phyloP scores from a whole-genome alignment of 371 early-diverging fungal species.

The Coemansia sp. region DNA sequence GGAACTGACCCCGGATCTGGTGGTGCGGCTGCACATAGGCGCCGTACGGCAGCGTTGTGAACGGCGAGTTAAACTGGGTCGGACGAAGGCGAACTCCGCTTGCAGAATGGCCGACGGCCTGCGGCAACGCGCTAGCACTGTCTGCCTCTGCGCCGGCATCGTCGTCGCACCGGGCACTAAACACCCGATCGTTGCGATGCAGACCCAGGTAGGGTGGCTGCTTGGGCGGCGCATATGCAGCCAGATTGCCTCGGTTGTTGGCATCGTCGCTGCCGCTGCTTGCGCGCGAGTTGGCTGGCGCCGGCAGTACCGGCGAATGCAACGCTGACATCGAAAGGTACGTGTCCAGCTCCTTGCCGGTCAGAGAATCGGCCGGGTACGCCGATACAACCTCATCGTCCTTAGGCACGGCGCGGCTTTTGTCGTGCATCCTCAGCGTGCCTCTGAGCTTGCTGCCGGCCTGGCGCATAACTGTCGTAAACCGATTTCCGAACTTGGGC shows the following conservation, averaged over 20 bases:
- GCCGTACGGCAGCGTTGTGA: conserved; percentile 46
- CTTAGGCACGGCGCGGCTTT: neutral
- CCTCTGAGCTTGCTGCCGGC: conserved; percentile 21
- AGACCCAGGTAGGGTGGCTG: conserved; percentile 40
- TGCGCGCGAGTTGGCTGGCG: conserved; percentile 15
- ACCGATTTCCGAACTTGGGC: conserved; percentile 19
- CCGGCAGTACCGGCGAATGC: conserved; percentile 28
- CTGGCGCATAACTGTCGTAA: conserved; percentile 36
- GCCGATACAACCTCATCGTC: conserved; percentile 41
- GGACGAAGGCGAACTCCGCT: conserved; percentile 24
- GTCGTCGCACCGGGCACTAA: neutral
- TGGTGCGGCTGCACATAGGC: conserved; percentile 30
- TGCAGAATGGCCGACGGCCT: neutral
- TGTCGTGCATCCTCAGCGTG: conserved; percentile 12
- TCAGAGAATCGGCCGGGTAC: conserved; percentile 39
- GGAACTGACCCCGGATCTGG: conserved; percentile 14
- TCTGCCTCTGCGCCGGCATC: neutral
- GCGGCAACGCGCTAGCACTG: conserved; percentile 2
- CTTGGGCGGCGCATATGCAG: conserved; percentile 30
- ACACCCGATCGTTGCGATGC: conserved; percentile 21
- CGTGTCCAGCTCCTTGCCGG: conserved; percentile 24
- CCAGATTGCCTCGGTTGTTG: neutral
- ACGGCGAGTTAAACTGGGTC: conserved; percentile 46
- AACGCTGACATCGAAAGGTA: conserved; percentile 33
- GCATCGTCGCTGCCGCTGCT: conserved; percentile 19